phyloP scores from a whole-genome alignment of 2,329 filamentous ascomycete genomes.

The Trichoderma sp. region DNA sequence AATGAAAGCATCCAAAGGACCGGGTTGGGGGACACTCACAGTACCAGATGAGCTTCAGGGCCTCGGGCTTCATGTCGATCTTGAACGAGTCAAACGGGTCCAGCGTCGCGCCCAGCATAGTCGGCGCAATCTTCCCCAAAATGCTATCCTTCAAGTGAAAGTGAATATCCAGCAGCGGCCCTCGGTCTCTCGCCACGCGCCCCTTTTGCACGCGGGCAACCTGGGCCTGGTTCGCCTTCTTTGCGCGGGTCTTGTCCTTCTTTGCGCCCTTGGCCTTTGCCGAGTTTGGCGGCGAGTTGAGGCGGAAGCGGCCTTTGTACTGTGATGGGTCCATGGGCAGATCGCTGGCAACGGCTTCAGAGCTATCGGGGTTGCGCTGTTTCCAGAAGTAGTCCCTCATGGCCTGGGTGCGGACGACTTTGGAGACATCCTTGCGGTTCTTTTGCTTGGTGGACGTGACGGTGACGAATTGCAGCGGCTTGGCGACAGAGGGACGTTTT shows the following conservation, averaged over 20 bases:
- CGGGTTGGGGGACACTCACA: not conserved
- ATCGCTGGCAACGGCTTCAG: not conserved
- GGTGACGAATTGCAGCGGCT: slow-evolving; percentile 14
- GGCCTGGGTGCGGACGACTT: slow-evolving; percentile 18
- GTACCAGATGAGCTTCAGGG: slow-evolving; percentile 12
- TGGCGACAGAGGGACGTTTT: not conserved
- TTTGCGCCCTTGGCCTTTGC: not conserved
- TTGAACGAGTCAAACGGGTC: slow-evolving; percentile 15
- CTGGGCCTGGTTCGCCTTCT: not conserved
- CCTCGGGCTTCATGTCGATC: not conserved
- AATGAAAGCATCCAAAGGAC: too few species aligned
- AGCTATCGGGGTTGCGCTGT: not conserved
- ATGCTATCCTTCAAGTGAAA: not conserved
- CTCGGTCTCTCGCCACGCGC: not conserved
- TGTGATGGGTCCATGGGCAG: not conserved
- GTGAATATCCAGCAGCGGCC: not conserved
- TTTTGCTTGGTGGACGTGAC: slow-evolving; percentile 1
- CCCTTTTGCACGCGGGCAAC: not conserved
- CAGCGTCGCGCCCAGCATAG: not conserved
- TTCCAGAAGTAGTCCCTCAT: slow-evolving; percentile 25
- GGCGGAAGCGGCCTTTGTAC: slow-evolving; percentile 22
- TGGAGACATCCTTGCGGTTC: slow-evolving; percentile 8
- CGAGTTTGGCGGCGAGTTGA: not conserved
- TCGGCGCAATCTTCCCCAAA: not conserved
- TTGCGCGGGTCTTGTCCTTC: not conserved